A percentile compares a stretch with the other conserved stretches of the same genome.
Conservation (phyloP, 176 grass and related monocot species). For the Echinochloa phyllopogon region DNA sequence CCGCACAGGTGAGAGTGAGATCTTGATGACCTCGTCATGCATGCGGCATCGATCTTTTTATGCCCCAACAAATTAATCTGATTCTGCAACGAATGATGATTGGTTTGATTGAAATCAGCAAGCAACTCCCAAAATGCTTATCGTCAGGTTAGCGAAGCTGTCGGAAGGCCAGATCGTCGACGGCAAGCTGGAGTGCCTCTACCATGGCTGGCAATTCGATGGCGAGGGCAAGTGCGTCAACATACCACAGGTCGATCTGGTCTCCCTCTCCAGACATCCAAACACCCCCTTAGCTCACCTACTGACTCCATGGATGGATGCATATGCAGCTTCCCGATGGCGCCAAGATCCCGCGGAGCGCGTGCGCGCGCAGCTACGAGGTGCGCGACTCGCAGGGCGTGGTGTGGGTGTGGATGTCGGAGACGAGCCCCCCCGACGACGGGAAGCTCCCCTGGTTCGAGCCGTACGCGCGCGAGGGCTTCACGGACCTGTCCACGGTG, state of each 20-base stretch:
- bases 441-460: slow-evolving; percentile 84
- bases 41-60: background rate
- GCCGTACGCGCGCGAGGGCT: slow-evolving; percentile 64
- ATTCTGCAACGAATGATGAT: background rate
- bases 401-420: slow-evolving; percentile 94
- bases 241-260: slow-evolving; percentile 76
- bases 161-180: slow-evolving; percentile 91
- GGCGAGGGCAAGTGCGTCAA: slow-evolving; percentile 91
- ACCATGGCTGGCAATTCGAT: slow-evolving; percentile 97
- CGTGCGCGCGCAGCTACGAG: slow-evolving; percentile 76
- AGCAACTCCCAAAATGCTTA: background rate
- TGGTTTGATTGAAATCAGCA: background rate
- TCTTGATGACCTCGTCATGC: background rate
- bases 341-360: slow-evolving; percentile 81
- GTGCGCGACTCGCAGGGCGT: slow-evolving; percentile 89
- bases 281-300: too few relatives aligned
- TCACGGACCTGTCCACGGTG: slow-evolving; percentile 73
- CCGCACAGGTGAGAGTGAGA: slow-evolving; percentile 61
- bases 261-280: background rate
- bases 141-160: slow-evolving; percentile 75
- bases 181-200: slow-evolving; percentile 88
- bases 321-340: slow-evolving; percentile 60
- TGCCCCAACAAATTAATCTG: background rate
- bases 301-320: background rate
- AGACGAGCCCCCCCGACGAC: slow-evolving; percentile 49